These are phyloP conservation scores for Lolium multiflorum DNA, from an alignment of 176 grass and related monocot genomes.

Conservation along the genomic window DNA sequence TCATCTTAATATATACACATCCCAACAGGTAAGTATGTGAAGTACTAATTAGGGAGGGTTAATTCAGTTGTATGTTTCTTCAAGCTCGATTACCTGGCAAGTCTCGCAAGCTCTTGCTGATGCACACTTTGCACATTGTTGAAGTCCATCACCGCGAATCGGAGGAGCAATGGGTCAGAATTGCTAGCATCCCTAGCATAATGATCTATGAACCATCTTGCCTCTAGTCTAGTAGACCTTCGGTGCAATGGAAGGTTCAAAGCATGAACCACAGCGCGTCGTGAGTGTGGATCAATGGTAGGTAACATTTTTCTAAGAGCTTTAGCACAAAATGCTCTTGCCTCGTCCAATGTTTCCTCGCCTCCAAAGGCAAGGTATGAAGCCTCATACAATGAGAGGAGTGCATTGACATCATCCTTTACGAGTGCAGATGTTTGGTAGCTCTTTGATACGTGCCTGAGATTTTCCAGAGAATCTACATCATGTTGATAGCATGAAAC, in stretches of 20 bases:
- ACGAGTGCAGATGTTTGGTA: no score
- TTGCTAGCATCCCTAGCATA: slow-evolving; percentile 14
- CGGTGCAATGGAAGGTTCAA: slow-evolving; percentile 51
- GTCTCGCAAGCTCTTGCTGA: slow-evolving; percentile 31
- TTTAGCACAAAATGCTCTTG: slow-evolving; percentile 10
- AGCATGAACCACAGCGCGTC: slow-evolving; percentile 2
- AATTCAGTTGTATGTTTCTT: neutral
- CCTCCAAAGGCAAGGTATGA: neutral
- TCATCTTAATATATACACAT: neutral
- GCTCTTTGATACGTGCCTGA: neutral
- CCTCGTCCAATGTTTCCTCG: slow-evolving; percentile 41
- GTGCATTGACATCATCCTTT: neutral
- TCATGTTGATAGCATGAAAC: no score
- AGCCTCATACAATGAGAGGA: slow-evolving; percentile 45
- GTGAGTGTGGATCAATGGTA: neutral
- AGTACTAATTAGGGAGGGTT: neutral
- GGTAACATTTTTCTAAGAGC: slow-evolving; percentile 5
- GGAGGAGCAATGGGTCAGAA: slow-evolving; percentile 25
- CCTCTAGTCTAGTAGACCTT: slow-evolving; percentile 42
- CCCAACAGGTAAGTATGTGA: neutral
- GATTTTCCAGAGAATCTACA: neutral
- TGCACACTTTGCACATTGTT: slow-evolving; percentile 50
- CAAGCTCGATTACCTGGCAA: slow-evolving; percentile 15
- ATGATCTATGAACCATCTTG: slow-evolving; percentile 53
- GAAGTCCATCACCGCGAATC: slow-evolving; percentile 55